Percentiles rank a stretch among this genome's conserved stretches.
Evolutionary conservation across 2,329 filamentous ascomycete genomes (phyloP).

Genomic region (Aspergillus nomiae): DNA sequence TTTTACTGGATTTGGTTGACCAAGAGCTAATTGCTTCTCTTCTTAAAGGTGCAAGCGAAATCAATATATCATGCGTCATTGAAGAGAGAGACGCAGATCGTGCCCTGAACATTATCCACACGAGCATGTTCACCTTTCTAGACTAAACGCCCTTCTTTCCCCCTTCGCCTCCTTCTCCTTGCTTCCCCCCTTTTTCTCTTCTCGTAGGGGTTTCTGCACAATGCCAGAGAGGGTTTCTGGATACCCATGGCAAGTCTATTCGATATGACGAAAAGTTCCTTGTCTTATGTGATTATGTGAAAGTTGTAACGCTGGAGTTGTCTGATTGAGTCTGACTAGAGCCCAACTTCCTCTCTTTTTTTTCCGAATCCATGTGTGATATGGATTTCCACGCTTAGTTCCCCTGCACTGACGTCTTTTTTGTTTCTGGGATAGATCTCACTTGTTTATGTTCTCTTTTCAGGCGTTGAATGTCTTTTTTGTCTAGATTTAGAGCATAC

Average conservation of each 20-base stretch:
- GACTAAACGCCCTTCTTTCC: constrained; percentile 54
- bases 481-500: not conserved
- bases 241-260: constrained; percentile 17
- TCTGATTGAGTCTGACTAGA: not conserved
- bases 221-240: constrained; percentile 6
- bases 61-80: constrained; percentile 98
- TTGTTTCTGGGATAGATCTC: not conserved
- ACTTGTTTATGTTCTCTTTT: not conserved
- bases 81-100: constrained; percentile 86
- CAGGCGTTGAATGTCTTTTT: not conserved
- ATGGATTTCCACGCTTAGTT: not conserved
- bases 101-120: constrained; percentile 94
- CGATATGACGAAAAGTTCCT: constrained; percentile 7
- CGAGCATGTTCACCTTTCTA: constrained; percentile 93
- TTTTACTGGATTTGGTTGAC: constrained; percentile 6
- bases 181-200: constrained; percentile 3
- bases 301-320: not conserved
- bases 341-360: not conserved
- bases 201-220: not conserved
- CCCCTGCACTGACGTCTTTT: not conserved
- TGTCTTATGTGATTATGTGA: constrained; percentile 1
- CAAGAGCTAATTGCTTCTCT: constrained; percentile 18
- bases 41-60: constrained; percentile 83
- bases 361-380: not conserved
- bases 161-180: not conserved